These are phyloP conservation scores for Alliaria petiolata DNA, from an alignment of 345 rosid species.

Conservation along the genomic window DNA sequence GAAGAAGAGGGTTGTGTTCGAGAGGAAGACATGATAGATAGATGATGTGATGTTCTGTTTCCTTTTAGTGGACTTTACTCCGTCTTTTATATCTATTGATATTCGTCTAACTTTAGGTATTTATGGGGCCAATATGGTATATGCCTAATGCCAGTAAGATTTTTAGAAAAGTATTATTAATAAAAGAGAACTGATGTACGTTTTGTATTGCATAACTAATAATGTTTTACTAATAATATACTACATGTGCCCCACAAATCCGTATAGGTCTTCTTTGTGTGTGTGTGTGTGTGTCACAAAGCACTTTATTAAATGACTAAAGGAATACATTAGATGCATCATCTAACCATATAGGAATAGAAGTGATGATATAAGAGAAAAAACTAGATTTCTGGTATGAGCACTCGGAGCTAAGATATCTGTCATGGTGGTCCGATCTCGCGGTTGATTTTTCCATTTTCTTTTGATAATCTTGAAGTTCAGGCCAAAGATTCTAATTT, in stretches of 20 bases:
- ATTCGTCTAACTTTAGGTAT: constrained; percentile 16
- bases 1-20: constrained; percentile 33
- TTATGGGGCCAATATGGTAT: constrained; percentile 7
- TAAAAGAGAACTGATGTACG: not conserved
- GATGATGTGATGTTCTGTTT: constrained; percentile 9
- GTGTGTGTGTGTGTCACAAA: too few species aligned
- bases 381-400: not conserved
- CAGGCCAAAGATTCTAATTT: too few species aligned
- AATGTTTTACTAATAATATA: not conserved
- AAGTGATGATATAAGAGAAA: not conserved
- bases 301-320: not conserved
- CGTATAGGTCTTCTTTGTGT: too few species aligned
- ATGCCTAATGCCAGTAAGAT: constrained; percentile 17
- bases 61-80: constrained; percentile 26
- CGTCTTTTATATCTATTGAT: constrained; percentile 4
- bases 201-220: not conserved
- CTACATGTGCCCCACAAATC: not conserved
- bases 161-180: not conserved
- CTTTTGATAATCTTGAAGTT: too few species aligned
- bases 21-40: constrained; percentile 31
- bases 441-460: too few species aligned
- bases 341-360: not conserved
- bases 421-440: too few species aligned
- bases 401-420: not conserved
- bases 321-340: not conserved